Evolutionary conservation across 805 yeast species (phyloP).

Genomic region (Candida anglica): DNA sequence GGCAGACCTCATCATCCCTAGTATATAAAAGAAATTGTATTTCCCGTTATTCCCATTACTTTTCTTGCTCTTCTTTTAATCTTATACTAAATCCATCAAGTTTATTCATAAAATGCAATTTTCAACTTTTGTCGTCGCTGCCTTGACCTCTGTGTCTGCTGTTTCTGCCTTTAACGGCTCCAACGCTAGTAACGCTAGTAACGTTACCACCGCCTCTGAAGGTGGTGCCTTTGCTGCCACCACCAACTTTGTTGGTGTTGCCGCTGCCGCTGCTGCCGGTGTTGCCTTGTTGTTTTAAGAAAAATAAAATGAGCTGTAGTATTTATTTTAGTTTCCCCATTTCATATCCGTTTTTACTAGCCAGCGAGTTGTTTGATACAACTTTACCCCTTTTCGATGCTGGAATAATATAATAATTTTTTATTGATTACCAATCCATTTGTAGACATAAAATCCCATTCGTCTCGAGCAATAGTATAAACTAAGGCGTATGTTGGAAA

Average conservation of each 20-base stretch:
- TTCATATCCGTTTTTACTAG: not conserved
- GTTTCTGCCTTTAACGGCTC: constrained; percentile 32
- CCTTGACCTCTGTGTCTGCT: constrained; percentile 32
- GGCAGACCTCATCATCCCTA: no score
- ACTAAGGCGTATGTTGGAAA: no score
- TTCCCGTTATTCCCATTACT: not conserved
- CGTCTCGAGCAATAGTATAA: no score
- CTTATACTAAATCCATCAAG: no score
- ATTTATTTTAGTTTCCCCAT: no score
- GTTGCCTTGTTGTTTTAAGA: constrained; percentile 37
- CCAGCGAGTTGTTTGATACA: not conserved
- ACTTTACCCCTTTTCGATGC: not conserved
- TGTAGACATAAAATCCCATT: no score
- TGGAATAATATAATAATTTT: not conserved
- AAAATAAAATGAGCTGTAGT: no score
- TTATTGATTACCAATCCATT: not conserved
- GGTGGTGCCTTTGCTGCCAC: constrained; percentile 31
- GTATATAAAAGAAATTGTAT: constrained; percentile 1
- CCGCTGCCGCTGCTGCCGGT: constrained; percentile 27
- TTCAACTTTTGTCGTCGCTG: constrained; percentile 30
- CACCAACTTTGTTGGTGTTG: constrained; percentile 25
- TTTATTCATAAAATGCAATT: constrained; percentile 40
- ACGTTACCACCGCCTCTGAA: constrained; percentile 20
- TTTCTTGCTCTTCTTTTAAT: constrained; percentile 1
- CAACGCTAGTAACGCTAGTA: constrained; percentile 17